These are phyloP conservation scores for Cyclotella cryptica DNA, from an alignment of 108 stramenopile species.

Conservation along the genomic window DNA sequence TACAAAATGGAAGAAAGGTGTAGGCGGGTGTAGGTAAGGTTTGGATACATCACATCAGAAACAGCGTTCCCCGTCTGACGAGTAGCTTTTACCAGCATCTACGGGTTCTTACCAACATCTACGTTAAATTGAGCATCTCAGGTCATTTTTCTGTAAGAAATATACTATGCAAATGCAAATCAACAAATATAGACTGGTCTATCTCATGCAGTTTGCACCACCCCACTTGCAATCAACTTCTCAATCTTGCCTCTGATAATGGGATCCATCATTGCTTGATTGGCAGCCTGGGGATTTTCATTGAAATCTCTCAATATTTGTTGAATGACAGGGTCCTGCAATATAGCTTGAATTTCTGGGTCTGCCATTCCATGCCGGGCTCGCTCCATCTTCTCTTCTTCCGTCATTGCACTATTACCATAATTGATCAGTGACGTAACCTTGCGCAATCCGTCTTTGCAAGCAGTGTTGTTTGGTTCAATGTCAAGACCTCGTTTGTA, in stretches of 20 bases:
- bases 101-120: too few relatives aligned
- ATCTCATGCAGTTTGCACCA: slow-evolving; percentile 81
- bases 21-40: too few relatives aligned
- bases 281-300: slow-evolving; percentile 92
- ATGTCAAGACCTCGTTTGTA: slow-evolving; percentile 93
- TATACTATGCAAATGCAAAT: too few relatives aligned
- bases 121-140: too few relatives aligned
- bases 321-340: slow-evolving; percentile 96
- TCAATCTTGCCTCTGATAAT: slow-evolving; percentile 94
- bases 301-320: slow-evolving; percentile 95
- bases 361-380: slow-evolving; percentile 99
- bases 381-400: slow-evolving; percentile 92
- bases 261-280: slow-evolving; percentile 92
- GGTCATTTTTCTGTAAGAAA: too few relatives aligned
- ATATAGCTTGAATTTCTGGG: slow-evolving; percentile 97
- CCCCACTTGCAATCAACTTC: slow-evolving; percentile 97
- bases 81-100: too few relatives aligned
- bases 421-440: slow-evolving; percentile 79
- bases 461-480: slow-evolving; percentile 89
- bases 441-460: slow-evolving; percentile 93
- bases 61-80: too few relatives aligned
- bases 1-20: too few relatives aligned
- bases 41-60: too few relatives aligned
- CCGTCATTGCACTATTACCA: slow-evolving; percentile 80
- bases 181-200: too few relatives aligned